Base-by-base conservation (phyloP, 2,329 filamentous ascomycete genomes). In the Knufia petricola region DNA sequence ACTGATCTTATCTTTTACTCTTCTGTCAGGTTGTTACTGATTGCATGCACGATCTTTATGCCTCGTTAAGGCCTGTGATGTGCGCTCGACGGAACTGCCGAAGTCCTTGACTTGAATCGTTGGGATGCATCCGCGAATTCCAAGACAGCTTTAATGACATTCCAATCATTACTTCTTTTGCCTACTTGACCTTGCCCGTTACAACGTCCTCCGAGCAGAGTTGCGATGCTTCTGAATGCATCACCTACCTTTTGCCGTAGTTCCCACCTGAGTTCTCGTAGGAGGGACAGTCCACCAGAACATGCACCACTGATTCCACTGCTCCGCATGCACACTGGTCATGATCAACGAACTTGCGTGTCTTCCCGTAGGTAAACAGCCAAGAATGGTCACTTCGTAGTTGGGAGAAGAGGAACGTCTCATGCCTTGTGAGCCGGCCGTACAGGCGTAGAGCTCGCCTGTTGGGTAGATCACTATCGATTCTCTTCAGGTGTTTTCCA, bases 251-350 rank as follows among this genome's bases (percentile, higher is more conserved):
- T 52, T 6, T 20, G 4, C n/a, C 34, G 34, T 37, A 37, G 34
- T n/a, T n/a, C 15, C n/a, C n/a, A n/a, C 34, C 50, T 50, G 21
- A 20, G 19, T 40, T 41, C 19, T n/a, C 39, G 13, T 2, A 48
- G 38, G 49, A 70, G 47, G 51, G 56, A 40, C 52, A 59, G 34
- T 60, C 52, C 24, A 58, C 32, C 28, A 59, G 38, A 8, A 59
- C 48, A 34, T 60, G 52, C 10, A 49, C 38, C 8, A 60, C 51
- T 15, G 48, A 59, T 40, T 59, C 55, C 36, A 50, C 46, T 15
- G 50, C 52, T 7, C 60, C 53, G 20, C 50, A 59, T 49, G 55
- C 52, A 49, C 53, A 58, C 21, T 48, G 31, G 20, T 58, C 47
- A n/a, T 42, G 42, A 1, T 50, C 44, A 20, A 24, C 19, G 40